phyloP scores from a whole-genome alignment of 441 rosid genomes.

The Populus hybrid region DNA sequence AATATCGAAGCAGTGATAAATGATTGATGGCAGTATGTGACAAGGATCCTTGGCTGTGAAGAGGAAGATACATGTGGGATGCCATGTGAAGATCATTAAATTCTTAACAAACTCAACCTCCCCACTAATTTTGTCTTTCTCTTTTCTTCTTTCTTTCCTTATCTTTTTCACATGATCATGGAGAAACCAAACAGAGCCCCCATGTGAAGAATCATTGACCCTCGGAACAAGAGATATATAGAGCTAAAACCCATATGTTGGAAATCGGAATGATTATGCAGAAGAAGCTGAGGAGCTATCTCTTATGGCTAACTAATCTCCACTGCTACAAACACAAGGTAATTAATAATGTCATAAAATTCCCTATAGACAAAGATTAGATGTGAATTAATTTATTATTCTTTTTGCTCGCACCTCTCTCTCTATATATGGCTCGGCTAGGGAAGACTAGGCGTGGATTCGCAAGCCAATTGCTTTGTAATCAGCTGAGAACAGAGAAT shows the following conservation, averaged over 20 bases:
- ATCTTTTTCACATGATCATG: conserved; percentile 5
- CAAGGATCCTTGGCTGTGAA: background rate
- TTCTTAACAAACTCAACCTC: conserved; percentile 31
- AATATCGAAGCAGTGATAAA: background rate
- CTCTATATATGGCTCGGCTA: background rate
- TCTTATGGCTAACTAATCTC: conserved; percentile 4
- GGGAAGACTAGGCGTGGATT: background rate
- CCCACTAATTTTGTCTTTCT: conserved; percentile 11
- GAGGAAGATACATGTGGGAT: conserved; percentile 40
- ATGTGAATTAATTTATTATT: conserved; percentile 4
- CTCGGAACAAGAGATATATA: conserved; percentile 18
- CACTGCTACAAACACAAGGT: background rate
- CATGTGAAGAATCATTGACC: conserved; percentile 52
- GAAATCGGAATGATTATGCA: conserved; percentile 16
- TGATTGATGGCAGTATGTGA: conserved; percentile 20
- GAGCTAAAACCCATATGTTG: conserved; percentile 22
- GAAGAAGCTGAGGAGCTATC: conserved; percentile 1
- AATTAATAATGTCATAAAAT: conserved; percentile 10
- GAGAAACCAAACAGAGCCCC: conserved; percentile 32
- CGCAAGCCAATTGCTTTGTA: background rate
- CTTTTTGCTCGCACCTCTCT: background rate
- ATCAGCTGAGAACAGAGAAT: background rate
- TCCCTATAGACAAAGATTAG: conserved; percentile 11
- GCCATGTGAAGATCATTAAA: conserved; percentile 52
- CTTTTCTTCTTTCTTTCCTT: background rate